Evolutionary conservation across 2,329 filamentous ascomycete species (phyloP), one percentile per base, ranked within the genome.

Genomic region (Rutstroemia sp.): DNA sequence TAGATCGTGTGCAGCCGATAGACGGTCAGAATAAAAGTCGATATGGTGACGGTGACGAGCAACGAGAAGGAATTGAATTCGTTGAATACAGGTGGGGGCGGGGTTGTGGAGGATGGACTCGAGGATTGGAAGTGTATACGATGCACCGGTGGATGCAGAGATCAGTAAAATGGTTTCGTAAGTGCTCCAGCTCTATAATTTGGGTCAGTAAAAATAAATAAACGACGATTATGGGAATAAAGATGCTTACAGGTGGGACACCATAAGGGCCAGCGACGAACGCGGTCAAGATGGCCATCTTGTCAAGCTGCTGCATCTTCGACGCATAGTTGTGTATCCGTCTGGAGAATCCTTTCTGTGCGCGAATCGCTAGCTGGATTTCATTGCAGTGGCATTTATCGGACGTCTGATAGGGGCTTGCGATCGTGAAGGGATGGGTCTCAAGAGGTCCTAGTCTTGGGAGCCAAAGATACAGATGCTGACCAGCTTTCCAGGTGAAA

Each of bases 81-180:
- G 70, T 55, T 75, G 76, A 7, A 75, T 76, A 61, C 81, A 84
- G 10, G 73, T 74, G 2, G 69, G 69, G 1, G 57, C 61, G 9
- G 69, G 69, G 0, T 71, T 67, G 34, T 73, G 71, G 1, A 81
- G 72, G 2, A 82, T 71, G 58, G 75, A 76, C 61, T 84, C 81
- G 0, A 84, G 70, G 3, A 84, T 80, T 0, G 81, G 81, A 5
- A 84, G 68, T 1, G 78, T 81, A 55, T 81, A 84, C 3, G 81
- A 84, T 1, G 81, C 78, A n/a, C 82, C 82, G 0, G 82, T 85
- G 0, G 81, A 84, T 0, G 81, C 81, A 0, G 80, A 81, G 44
- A 84, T 78, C 3, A 85, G 71, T 4, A 85, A 70, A 45, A 84
- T 67, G 0, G 80, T 81, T 67, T 84, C 82, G 65, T 78, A 84